Evolutionary conservation across 169 alveolate species (phyloP), one percentile per base, ranked within the genome.

Genomic region (Pseudocohnilembus persalinus): DNA sequence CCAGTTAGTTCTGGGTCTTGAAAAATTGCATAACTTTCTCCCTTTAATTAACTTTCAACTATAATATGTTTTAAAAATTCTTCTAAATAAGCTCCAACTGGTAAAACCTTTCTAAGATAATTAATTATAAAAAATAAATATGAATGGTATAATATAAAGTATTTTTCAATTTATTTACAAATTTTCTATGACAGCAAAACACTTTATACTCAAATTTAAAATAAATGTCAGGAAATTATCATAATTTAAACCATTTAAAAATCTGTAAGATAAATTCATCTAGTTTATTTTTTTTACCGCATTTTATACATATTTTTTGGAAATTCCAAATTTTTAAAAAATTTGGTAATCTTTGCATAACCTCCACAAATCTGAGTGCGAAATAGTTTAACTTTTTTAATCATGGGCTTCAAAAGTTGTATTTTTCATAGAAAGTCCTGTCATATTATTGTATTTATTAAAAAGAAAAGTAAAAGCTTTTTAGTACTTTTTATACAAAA

Each of bases 381-480:
- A 81, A 31, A 86, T 86, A 0, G 74, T 29, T 49, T 79, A 65
- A 31, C 30, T 31, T 76, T 86, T 74, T 29, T 80, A 82, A 73
- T 76, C 63, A 29, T 80, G 65, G 63, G 79, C 77, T 0, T 77
- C 87, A 81, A 86, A 86, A 82, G 74, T 73, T 49, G 79, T 74
- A 68, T 86, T 86, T 75, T 86, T 86, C 49, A 73, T 74, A 0
- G 83, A 74, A 29, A 74, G 31, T 35, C 75, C 81, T 15, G 90
- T 86, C 26, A 89, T 86, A 65, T 88, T 88, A 65, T 93, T 88
- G 77, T 93, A 93, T 75, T 93, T 93, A 33, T 83, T 87, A 82
- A 93, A 93, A 33, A 93, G 81, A 83, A 73, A 85, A 64, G 78
- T 81, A 29, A 87, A 74, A 11, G 85, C 77, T 83, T 85, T 88